Base-by-base conservation (phyloP, 2,329 filamentous ascomycete genomes). In the Epicoccum nigrum region DNA sequence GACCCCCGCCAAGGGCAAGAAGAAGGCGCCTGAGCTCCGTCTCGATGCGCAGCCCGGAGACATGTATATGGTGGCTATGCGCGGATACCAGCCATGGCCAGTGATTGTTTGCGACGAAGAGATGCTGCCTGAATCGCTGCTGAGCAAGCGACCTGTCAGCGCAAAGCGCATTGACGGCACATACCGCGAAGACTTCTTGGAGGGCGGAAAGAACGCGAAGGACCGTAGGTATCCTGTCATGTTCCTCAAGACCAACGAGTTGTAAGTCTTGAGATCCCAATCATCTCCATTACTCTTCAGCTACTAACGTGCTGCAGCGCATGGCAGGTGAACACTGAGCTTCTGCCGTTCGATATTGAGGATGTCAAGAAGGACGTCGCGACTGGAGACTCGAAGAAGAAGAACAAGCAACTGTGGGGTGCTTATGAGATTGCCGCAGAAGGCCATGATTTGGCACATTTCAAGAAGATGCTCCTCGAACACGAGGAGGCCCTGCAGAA, bases 211-310 rank as follows among this genome's bases (percentile, higher is more conserved):
- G 79, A 89, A 92, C 60, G 86, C 84, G 33, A 84, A 87, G 55
- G 92, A 97, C 74, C 85, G 93, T 58, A 92, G 89, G 23, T 97
- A 92, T 71, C 90, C 93, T 4, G 86, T 97, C 68, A 97, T 97
- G 93, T 97, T 96, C 72, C 79, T 97, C 42, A 81, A 85, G 58
- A 96, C 92, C 30, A 97, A 97, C 68, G 93, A 97, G 81, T 97
- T 99, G 94, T 99, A 78, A 85, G 93, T 85, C 3, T 25, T 35
- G 30, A 55, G 13, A 13, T n/a, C 7, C 7, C 4, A 13, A 2
- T 20, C 40, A 2, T 19, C 38, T 9, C 5, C 7, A n/a, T 7
- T 16, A n/a, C n/a, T n/a, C n/a, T n/a, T n/a, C 20, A 38, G 43
- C 23, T 56, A 16, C 54, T 64, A 28, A 64, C 30, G 20, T 30